phyloP scores from a whole-genome alignment of 768 basidiomycete genomes.

The Heimioporus sp. region DNA sequence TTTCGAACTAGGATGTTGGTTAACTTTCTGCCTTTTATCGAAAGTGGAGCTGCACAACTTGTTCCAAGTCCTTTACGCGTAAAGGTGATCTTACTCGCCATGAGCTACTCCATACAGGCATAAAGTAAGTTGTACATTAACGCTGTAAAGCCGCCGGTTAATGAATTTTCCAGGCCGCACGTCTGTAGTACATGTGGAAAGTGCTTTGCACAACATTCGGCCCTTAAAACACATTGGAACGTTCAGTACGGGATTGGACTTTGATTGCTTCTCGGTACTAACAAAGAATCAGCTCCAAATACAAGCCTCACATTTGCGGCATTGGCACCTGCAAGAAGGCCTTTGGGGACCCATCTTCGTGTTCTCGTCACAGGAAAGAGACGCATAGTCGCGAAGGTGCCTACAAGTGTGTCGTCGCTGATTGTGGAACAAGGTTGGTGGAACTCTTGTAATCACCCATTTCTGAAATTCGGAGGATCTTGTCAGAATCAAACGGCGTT shows the following conservation, averaged over 20 bases:
- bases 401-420: constrained; percentile 43
- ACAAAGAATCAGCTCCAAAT: constrained; percentile 40
- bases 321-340: constrained; percentile 43
- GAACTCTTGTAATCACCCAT: not conserved
- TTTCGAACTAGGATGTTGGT: not conserved
- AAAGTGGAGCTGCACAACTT: constrained; percentile 42
- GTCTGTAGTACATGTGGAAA: constrained; percentile 52
- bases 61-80: constrained; percentile 50
- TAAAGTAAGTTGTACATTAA: constrained; percentile 39
- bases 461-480: not conserved
- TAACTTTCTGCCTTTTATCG: not conserved
- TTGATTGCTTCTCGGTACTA: constrained; percentile 4
- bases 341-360: constrained; percentile 72
- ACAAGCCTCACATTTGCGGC: constrained; percentile 53
- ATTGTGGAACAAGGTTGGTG: constrained; percentile 50
- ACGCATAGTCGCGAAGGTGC: constrained; percentile 44
- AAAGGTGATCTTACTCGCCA: constrained; percentile 65
- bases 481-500: constrained; percentile 61
- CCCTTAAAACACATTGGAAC: constrained; percentile 62
- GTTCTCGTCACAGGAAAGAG: constrained; percentile 63
- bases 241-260: constrained; percentile 50
- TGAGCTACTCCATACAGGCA: constrained; percentile 44
- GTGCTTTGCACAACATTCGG: constrained; percentile 56
- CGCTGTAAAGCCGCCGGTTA: not conserved
- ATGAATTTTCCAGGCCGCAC: constrained; percentile 42